phyloP scores from a whole-genome alignment of 192 early-diverging fungal genomes.

The Coemansia furcata region DNA sequence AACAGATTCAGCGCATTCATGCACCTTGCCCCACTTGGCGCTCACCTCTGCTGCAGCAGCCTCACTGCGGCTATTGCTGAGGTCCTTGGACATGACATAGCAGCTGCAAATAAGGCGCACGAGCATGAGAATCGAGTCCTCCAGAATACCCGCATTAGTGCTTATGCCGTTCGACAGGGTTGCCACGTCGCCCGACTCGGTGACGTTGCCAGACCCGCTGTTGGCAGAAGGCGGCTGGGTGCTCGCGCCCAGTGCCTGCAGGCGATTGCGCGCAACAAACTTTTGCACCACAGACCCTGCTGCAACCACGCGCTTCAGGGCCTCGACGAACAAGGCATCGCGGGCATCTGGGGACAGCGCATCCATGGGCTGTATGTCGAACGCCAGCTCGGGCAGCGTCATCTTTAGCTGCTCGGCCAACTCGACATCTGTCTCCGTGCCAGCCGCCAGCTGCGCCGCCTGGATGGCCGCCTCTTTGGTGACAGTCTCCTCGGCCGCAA shows the following conservation, averaged over 20 bases:
- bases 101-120: slow-evolving; percentile 45
- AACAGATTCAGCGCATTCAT: slow-evolving; percentile 21
- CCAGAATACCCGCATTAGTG: slow-evolving; percentile 41
- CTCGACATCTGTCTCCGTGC: neutral
- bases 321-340: slow-evolving; percentile 9
- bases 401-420: slow-evolving; percentile 5
- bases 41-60: neutral
- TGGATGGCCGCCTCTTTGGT: slow-evolving; percentile 1
- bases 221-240: neutral
- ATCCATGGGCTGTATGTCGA: slow-evolving; percentile 16
- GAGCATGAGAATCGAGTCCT: slow-evolving; percentile 45
- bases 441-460: neutral
- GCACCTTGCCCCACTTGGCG: slow-evolving; percentile 20
- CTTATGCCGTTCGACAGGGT: slow-evolving; percentile 31
- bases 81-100: slow-evolving; percentile 22
- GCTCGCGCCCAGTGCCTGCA: slow-evolving; percentile 5
- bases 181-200: neutral
- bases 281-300: slow-evolving; percentile 15
- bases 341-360: slow-evolving; percentile 13
- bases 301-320: slow-evolving; percentile 22
- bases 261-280: slow-evolving; percentile 31
- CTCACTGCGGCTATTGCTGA: neutral
- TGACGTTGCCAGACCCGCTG: neutral
- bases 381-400: slow-evolving; percentile 3
- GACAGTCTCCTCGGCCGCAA: neutral